Evolutionary conservation across 139 green algal genomes (phyloP).

Genomic region (Auxenochlorella protothecoides): DNA sequence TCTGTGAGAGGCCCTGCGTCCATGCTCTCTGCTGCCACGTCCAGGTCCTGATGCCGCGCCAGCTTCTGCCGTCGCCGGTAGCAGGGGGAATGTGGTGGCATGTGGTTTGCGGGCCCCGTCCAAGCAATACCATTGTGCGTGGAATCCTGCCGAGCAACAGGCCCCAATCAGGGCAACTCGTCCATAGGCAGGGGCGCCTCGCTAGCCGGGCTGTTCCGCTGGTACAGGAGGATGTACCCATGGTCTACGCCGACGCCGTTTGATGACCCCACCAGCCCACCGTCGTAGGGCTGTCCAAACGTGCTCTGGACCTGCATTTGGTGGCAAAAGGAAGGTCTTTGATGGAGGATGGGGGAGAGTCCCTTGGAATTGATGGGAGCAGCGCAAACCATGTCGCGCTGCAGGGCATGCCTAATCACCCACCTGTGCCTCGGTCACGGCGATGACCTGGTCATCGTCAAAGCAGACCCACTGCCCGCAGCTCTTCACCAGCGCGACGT

Average conservation of each 20-base stretch:
- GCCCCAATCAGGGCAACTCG: too few relatives aligned
- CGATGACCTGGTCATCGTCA: constrained; percentile 80
- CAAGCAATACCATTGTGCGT: too few relatives aligned
- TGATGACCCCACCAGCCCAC: background rate
- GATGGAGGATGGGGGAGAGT: background rate
- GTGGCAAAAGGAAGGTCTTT: background rate
- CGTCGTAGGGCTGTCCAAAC: constrained; percentile 71
- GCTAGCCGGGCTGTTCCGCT: constrained; percentile 15
- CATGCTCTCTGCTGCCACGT: too few relatives aligned
- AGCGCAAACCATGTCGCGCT: background rate
- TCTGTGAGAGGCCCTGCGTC: too few relatives aligned
- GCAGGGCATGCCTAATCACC: background rate
- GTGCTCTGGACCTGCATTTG: constrained; percentile 46
- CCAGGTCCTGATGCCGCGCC: too few relatives aligned
- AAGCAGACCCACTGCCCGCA: constrained; percentile 80
- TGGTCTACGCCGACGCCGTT: constrained; percentile 53
- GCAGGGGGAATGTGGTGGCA: too few relatives aligned
- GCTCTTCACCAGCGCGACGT: constrained; percentile 87
- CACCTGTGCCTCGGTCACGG: constrained; percentile 55
- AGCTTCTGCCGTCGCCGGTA: too few relatives aligned
- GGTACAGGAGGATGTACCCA: constrained; percentile 96
- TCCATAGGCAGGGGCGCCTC: too few relatives aligned
- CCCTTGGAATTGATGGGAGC: background rate
- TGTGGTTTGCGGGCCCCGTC: too few relatives aligned
- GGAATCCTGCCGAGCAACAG: too few relatives aligned